These are phyloP conservation scores for Punica granatum DNA, from an alignment of 345 rosid genomes.

Conservation along the genomic window DNA sequence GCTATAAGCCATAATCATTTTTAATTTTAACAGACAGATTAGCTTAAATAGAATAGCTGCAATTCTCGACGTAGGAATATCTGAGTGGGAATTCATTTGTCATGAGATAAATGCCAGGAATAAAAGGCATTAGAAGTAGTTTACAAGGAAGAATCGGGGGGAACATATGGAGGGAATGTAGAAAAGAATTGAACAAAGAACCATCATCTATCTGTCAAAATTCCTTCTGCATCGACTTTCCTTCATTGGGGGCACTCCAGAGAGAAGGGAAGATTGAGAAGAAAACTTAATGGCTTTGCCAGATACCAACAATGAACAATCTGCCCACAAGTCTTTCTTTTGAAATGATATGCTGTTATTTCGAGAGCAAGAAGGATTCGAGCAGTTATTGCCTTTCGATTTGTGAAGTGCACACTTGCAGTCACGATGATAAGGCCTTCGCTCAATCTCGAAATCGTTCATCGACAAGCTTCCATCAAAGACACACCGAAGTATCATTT, in stretches of 20 bases:
- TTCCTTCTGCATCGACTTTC: too few relatives aligned
- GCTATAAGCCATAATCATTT: too few relatives aligned
- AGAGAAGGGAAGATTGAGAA: conserved; percentile 3
- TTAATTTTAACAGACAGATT: too few relatives aligned
- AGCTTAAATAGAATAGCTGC: too few relatives aligned
- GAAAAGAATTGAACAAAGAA: too few relatives aligned
- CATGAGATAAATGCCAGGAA: too few relatives aligned
- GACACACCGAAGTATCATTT: conserved; percentile 39
- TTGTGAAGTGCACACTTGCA: conserved; percentile 33
- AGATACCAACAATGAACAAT: background rate
- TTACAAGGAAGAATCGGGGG: too few relatives aligned
- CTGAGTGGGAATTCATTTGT: too few relatives aligned
- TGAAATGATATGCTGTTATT: background rate
- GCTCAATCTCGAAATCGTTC: conserved; percentile 30
- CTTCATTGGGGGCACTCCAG: background rate
- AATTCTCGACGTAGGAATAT: too few relatives aligned
- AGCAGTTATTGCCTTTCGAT: conserved; percentile 8
- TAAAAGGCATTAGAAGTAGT: too few relatives aligned
- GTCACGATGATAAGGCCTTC: conserved; percentile 40
- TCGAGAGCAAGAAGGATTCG: conserved; percentile 2
- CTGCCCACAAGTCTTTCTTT: conserved; percentile 5
- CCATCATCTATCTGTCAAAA: too few relatives aligned
- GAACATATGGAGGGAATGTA: too few relatives aligned
- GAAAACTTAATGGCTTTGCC: background rate
- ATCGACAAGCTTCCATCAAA: conserved; percentile 47